These are phyloP conservation scores for Dioscorea cayenensis DNA, from an alignment of 116 monocot genomes.

Conservation along the genomic window DNA sequence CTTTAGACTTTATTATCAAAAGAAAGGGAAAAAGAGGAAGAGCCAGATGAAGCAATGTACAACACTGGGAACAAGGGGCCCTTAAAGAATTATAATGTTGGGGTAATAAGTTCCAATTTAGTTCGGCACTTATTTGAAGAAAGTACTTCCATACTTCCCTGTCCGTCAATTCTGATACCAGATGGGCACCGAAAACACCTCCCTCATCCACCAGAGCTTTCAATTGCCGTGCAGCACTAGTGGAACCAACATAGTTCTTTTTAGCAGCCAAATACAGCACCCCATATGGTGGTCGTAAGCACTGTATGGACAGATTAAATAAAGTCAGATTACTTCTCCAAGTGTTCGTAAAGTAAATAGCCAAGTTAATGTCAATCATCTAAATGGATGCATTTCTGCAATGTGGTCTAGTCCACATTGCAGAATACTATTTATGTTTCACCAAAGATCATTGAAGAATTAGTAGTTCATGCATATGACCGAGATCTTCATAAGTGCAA, in stretches of 20 bases:
- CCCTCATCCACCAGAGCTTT: slow-evolving; percentile 69
- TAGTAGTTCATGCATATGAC: too few species aligned
- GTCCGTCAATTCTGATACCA: slow-evolving; percentile 48
- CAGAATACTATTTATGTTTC: too few species aligned
- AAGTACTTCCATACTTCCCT: slow-evolving; percentile 96
- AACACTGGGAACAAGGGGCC: neutral
- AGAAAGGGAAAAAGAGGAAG: neutral
- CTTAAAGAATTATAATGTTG: neutral
- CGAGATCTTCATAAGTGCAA: too few species aligned
- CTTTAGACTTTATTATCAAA: slow-evolving; percentile 2
- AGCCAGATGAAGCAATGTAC: neutral
- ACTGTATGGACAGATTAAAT: slow-evolving; percentile 34
- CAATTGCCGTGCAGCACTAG: slow-evolving; percentile 49
- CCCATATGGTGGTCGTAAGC: slow-evolving; percentile 86
- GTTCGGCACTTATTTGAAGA: slow-evolving; percentile 42
- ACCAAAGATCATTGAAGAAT: too few species aligned
- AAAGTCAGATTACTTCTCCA: neutral
- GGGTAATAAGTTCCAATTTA: neutral
- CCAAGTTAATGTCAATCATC: too few species aligned
- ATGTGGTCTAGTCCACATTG: too few species aligned
- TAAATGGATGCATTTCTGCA: too few species aligned
- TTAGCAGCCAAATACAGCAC: slow-evolving; percentile 77
- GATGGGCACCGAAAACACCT: slow-evolving; percentile 59
- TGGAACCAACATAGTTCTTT: slow-evolving; percentile 69
- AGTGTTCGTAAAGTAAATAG: too few species aligned